phyloP scores from a whole-genome alignment of 2,329 filamentous ascomycete genomes.

The Septoria petroselini region DNA sequence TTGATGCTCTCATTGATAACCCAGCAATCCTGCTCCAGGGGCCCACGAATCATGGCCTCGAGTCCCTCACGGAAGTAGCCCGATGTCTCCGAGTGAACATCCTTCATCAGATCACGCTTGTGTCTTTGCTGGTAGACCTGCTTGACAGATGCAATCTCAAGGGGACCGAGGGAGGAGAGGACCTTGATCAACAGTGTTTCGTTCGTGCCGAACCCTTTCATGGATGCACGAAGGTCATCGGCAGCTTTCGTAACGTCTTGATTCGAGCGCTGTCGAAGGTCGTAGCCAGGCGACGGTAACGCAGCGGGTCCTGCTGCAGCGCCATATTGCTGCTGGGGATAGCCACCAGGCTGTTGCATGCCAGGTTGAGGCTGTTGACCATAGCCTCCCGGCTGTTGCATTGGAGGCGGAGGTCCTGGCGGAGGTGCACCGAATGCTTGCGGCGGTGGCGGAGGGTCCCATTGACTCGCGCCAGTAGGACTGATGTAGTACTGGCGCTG shows the following conservation, averaged over 20 bases:
- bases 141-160: conserved; percentile 69
- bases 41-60: conserved; percentile 72
- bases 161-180: conserved; percentile 69
- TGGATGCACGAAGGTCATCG: conserved; percentile 70
- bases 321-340: conserved; percentile 19
- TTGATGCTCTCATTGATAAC: conserved; percentile 68
- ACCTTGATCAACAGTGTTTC: conserved; percentile 71
- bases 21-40: conserved; percentile 71
- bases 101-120: conserved; percentile 66
- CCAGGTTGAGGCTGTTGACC: conserved; percentile 19
- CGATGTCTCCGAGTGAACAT: conserved; percentile 72
- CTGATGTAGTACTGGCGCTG: conserved; percentile 19
- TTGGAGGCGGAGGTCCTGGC: conserved; percentile 25
- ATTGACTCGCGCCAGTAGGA: conserved; percentile 17
- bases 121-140: conserved; percentile 63
- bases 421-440: conserved; percentile 26
- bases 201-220: conserved; percentile 92
- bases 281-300: conserved; percentile 71
- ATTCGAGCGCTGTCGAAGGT: conserved; percentile 64
- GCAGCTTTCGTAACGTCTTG: conserved; percentile 66
- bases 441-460: conserved; percentile 21
- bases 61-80: conserved; percentile 73
- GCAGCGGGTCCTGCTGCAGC: conserved; percentile 51
- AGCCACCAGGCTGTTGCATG: conserved; percentile 17
- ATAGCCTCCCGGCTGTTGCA: conserved; percentile 25